Base-by-base conservation (phyloP, 2,329 filamentous ascomycete species). In the Alternaria conjuncta region DNA sequence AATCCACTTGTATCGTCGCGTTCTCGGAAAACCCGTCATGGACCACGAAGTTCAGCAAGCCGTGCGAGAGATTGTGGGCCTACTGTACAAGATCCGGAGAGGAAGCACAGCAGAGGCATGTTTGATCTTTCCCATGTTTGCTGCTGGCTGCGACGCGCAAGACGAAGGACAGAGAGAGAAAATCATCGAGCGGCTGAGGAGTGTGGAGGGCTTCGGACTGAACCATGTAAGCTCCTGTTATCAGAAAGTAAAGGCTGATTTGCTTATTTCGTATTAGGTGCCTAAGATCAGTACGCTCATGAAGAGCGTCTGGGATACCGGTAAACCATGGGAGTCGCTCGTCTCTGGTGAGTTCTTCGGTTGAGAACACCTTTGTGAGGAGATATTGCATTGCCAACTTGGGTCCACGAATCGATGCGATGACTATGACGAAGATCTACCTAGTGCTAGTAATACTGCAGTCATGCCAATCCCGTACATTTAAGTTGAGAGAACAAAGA, bases 81-180 rank as follows among this genome's bases (percentile, higher is more conserved):
- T 88, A 30, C 81, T 95, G 64, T 83, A 83, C 21, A 86, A 86
- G 41, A 87, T 96, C 53, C 82, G 88, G 12, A 81, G 84, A 12
- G 90, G 91, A 6, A 89, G 89, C 28, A 89, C 88, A 15, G 91
- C 92, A 0, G 92, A 95, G 78, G 89, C 88, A 9, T 93, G 91
- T 72, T 81, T 92, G 18, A 78, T 96, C 43, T 94, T 96, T 68
- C 92, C 93, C 0, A 89, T 96, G 81, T 96, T 96, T 78, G 92
- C 91, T 1, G 92, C 92, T 1, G 93, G 92, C 0, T 94, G 92
- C 68, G 91, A 96, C 76, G 88, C 89, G 1, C 81, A 82, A 59
- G 86, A 89, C 53, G 72, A 82, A 32, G 79, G 79, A 3, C 86
- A 90, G 69, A 84, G 89, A 54, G 80, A 81, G 23, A 84, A 87